A percentile compares a stretch with the other conserved stretches of the same genome.
Conservation (phyloP, 345 rosid genomes). For the Ceriops zippeliana region DNA sequence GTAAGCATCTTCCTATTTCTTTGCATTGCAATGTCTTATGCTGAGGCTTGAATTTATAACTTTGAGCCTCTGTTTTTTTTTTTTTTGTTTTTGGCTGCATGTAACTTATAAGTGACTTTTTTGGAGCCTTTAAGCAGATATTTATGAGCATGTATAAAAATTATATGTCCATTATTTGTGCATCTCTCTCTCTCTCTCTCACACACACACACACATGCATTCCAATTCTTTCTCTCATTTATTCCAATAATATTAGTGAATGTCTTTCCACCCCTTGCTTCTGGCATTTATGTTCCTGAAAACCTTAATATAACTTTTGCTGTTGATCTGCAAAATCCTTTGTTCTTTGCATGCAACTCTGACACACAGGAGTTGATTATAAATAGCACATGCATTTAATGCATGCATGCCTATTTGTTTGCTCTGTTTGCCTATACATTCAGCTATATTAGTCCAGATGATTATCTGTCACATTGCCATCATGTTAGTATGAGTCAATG, state of each 20-base stretch:
- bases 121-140: neutral
- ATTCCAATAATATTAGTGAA: neutral
- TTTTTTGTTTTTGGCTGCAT: neutral
- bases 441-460: neutral
- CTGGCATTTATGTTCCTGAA: no score
- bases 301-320: no score
- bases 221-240: neutral
- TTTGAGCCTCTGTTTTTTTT: no score
- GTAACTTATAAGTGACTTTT: neutral
- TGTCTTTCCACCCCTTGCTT: no score
- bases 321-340: no score
- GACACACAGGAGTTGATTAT: no score
- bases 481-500: no score
- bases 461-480: no score
- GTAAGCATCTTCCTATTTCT: conserved; percentile 34
- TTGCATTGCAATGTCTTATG: neutral
- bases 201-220: neutral
- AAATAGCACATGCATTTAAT: no score
- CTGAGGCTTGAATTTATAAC: neutral
- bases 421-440: neutral
- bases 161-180: neutral
- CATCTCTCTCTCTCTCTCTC: neutral
- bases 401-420: no score
- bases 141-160: neutral
- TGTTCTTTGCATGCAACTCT: no score